A percentile compares a stretch with the other conserved stretches of the same genome.
phyloP scores from a whole-genome alignment of 179 eudicot genomes.

The Corrigiola litoralis region DNA sequence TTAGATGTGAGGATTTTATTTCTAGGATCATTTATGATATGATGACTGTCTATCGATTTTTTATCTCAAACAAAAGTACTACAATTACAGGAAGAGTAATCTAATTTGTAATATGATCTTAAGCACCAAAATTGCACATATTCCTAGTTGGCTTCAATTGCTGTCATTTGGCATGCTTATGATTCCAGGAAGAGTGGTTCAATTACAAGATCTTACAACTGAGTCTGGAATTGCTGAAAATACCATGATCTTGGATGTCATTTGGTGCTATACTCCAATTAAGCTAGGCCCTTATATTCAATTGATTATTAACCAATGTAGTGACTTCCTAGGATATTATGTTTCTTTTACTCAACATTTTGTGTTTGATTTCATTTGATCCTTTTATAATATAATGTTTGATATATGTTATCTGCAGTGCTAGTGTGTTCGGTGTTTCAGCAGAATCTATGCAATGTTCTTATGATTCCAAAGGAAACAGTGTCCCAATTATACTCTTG shows the following conservation, averaged over 20 bases:
- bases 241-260: background rate
- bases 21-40: too few species aligned
- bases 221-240: too few species aligned
- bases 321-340: too few species aligned
- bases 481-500: constrained; percentile 83
- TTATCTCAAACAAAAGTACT: too few species aligned
- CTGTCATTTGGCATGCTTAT: background rate
- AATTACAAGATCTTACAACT: background rate
- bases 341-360: too few species aligned
- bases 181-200: background rate
- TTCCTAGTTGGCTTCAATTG: background rate
- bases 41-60: too few species aligned
- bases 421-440: constrained; percentile 85
- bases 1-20: too few species aligned
- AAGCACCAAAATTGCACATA: too few species aligned
- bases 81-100: too few species aligned
- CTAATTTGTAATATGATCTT: too few species aligned
- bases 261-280: background rate
- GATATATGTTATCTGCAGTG: constrained; percentile 38
- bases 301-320: too few species aligned
- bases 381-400: background rate
- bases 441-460: constrained; percentile 96
- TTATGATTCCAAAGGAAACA: constrained; percentile 79
- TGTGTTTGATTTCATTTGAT: background rate
- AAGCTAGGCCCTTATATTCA: background rate